A percentile compares a stretch with the other conserved stretches of the same genome.
phyloP scores from a whole-genome alignment of 768 basidiomycete genomes.

The Gloeophyllum trabeum region DNA sequence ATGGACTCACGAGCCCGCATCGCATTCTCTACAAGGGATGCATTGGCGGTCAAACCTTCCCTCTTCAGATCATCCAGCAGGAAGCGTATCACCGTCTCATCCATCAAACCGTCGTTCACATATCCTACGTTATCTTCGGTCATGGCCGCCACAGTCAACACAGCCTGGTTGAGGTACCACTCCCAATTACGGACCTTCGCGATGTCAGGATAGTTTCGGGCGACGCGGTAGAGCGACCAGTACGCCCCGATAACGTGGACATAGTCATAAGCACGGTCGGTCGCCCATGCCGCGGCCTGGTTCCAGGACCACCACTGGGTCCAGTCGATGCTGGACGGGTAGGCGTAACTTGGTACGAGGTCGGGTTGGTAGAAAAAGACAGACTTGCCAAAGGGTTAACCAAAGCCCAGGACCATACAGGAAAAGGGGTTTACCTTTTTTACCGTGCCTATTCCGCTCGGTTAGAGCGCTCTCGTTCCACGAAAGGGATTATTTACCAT shows the following conservation, averaged over 20 bases:
- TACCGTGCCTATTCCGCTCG: slow-evolving; percentile 26
- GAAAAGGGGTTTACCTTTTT: slow-evolving; percentile 28
- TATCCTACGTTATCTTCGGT: slow-evolving; percentile 34
- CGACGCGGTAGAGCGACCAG: slow-evolving; percentile 47
- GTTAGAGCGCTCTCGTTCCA: not conserved
- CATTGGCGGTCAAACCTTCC: slow-evolving; percentile 37
- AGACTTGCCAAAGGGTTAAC: slow-evolving; percentile 17
- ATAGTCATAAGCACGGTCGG: slow-evolving; percentile 40
- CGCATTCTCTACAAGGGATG: slow-evolving; percentile 30
- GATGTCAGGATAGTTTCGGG: slow-evolving; percentile 42
- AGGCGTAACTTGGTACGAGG: slow-evolving; percentile 31
- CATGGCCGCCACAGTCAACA: slow-evolving; percentile 33
- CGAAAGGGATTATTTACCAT: slow-evolving; percentile 19
- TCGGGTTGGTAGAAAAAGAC: slow-evolving; percentile 42
- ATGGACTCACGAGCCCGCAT: slow-evolving; percentile 31
- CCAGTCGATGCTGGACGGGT: slow-evolving; percentile 37
- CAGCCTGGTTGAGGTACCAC: slow-evolving; percentile 47
- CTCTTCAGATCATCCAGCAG: slow-evolving; percentile 38
- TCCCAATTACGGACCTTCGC: slow-evolving; percentile 36
- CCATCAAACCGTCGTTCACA: slow-evolving; percentile 39
- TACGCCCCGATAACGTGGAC: slow-evolving; percentile 27
- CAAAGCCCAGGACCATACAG: not conserved
- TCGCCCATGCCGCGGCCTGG: slow-evolving; percentile 32
- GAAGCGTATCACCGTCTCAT: slow-evolving; percentile 38
- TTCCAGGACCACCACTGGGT: slow-evolving; percentile 51